phyloP scores from a whole-genome alignment of 2,329 filamentous ascomycete genomes.

The Elsinoe batatas region DNA sequence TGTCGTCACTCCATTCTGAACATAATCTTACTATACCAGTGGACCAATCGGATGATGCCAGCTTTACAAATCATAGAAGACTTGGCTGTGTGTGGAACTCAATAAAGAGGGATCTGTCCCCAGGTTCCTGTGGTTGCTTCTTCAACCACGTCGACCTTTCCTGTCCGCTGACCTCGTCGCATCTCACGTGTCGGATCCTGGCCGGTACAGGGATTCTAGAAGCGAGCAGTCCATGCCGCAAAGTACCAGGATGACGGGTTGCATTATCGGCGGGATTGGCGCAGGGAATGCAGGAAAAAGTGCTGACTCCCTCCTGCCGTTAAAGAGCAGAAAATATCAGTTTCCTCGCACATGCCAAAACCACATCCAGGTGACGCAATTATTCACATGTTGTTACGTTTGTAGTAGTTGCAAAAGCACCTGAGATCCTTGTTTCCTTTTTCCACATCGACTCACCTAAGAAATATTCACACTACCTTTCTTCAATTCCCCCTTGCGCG shows the following conservation, averaged over 20 bases:
- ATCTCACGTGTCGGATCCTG: neutral
- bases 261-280: slow-evolving; percentile 1
- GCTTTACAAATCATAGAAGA: neutral
- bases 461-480: neutral
- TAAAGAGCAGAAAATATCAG: neutral
- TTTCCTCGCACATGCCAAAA: neutral
- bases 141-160: neutral
- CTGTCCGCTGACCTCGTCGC: neutral
- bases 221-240: neutral
- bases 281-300: neutral
- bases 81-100: neutral
- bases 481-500: neutral
- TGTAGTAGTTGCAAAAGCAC: neutral
- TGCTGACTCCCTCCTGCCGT: neutral
- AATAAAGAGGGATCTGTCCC: neutral
- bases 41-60: neutral
- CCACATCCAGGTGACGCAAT: neutral
- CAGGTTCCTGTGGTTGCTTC: neutral
- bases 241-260: neutral
- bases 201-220: neutral
- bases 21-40: too few species aligned
- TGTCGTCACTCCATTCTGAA: too few species aligned
- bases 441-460: neutral
- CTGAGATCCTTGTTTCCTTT: neutral
- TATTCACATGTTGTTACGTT: neutral